Evolutionary conservation across 352 stramenopile species (phyloP), one percentile per base, ranked within the genome.

Genomic region (Globisporangium takayamanum): DNA sequence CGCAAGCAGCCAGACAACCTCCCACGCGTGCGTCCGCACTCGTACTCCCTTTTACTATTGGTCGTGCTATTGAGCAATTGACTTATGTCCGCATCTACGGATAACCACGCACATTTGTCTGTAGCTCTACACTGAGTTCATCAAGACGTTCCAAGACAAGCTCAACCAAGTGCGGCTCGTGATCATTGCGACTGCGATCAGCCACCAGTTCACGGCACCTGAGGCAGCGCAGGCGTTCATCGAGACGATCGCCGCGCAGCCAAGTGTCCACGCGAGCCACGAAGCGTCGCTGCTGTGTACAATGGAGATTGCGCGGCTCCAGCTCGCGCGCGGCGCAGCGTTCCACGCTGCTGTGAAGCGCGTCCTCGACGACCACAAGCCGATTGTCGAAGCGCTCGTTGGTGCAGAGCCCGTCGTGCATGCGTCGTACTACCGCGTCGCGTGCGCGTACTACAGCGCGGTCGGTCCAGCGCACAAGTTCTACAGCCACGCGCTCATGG

Each of bases 401-500:
- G 88, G 87, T 25, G 80, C 87, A 20, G 89, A 97, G 48, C 89
- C 95, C 0, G 79, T 96, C 12, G 94, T 98, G 11, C 92, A 98
- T 69, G 88, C 88, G 4, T 78, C 94, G 8, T 98, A 98, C 70
- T 96, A 97, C 72, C 78, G 85, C 44, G 80, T 96, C 20, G 87
- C 84, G 26, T 97, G 92, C 69, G 88, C 91, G 39, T 98, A 98
- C 76, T 98, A 98, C 67, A 70, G 80, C 53, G 71, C 72, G 1
- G 63, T 89, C 42, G 84, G 97, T 4, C 97, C 96, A 6, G 94
- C 97, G 2, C 89, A 99, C 68, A 88, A 90, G 20, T 99, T 98
- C 67, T 99, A 98, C 80, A 95, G 95, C 61, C 92, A 95, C 66
- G 93, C 94, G 39, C 87, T 99, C 60, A 92, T 97, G 74, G 98